Percentiles rank a stretch among this genome's conserved stretches.
phyloP scores from a whole-genome alignment of 2,329 filamentous ascomycete species.

The Stromatinia cepivora region DNA sequence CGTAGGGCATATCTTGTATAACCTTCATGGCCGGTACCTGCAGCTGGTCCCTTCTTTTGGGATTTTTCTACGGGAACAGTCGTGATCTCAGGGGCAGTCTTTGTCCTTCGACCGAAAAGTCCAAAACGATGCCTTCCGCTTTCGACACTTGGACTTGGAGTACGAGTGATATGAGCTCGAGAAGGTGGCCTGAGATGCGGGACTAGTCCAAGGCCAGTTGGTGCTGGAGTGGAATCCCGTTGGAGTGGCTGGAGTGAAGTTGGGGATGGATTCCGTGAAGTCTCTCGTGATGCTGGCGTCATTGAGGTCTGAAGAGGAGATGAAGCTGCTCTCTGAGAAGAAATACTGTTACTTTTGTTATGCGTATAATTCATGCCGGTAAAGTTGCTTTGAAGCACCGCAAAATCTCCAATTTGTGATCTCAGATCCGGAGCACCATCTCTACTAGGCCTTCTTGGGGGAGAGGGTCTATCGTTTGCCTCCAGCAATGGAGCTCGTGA shows the following conservation, averaged over 20 bases:
- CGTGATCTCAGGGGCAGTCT: slow-evolving; percentile 55
- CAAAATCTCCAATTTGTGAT: slow-evolving; percentile 53
- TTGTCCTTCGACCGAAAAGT: slow-evolving; percentile 73
- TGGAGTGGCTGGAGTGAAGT: slow-evolving; percentile 40
- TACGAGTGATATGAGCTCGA: slow-evolving; percentile 43
- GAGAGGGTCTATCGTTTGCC: background rate
- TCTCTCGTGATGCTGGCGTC: slow-evolving; percentile 39
- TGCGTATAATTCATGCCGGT: slow-evolving; percentile 32
- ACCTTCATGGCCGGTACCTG: slow-evolving; percentile 92
- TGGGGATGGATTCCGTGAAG: slow-evolving; percentile 42
- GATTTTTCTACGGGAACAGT: slow-evolving; percentile 56
- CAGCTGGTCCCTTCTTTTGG: slow-evolving; percentile 73
- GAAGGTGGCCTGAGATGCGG: slow-evolving; percentile 38
- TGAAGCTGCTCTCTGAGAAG: slow-evolving; percentile 30
- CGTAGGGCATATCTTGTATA: slow-evolving; percentile 66
- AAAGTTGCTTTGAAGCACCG: slow-evolving; percentile 64
- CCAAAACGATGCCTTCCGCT: slow-evolving; percentile 68
- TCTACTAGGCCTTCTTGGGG: slow-evolving; percentile 64
- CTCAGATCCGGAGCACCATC: slow-evolving; percentile 66
- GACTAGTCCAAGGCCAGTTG: slow-evolving; percentile 39
- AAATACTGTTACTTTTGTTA: slow-evolving; percentile 32
- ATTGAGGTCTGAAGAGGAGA: slow-evolving; percentile 40
- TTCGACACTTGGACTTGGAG: slow-evolving; percentile 57
- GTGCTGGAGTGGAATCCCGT: slow-evolving; percentile 35
- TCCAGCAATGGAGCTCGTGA: background rate